Conservation (phyloP, 2,329 filamentous ascomycete genomes). For the Zopfia rhizophila region DNA sequence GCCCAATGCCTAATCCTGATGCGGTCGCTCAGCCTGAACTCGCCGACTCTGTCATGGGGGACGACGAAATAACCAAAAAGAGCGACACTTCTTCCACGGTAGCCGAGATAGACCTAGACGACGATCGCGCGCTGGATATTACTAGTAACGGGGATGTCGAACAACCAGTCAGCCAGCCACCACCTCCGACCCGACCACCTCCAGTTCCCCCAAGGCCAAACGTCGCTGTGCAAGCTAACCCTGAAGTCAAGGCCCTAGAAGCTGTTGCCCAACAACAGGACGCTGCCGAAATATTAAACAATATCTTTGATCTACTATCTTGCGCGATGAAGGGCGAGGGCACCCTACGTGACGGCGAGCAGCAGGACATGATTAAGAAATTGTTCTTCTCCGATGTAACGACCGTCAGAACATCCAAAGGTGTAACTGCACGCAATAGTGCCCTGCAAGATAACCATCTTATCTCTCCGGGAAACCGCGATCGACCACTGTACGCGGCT, state of each 20-base stretch:
- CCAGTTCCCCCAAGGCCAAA: constrained; percentile 67
- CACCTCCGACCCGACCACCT: constrained; percentile 61
- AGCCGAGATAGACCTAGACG: constrained; percentile 17
- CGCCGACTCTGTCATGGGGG: constrained; percentile 39
- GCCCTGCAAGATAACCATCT: constrained; percentile 72
- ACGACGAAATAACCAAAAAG: constrained; percentile 21
- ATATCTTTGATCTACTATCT: constrained; percentile 89
- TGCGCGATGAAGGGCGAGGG: constrained; percentile 82
- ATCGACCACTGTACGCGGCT: constrained; percentile 80
- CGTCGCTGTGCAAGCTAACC: constrained; percentile 31
- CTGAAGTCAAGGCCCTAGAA: constrained; percentile 61
- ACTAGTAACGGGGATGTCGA: constrained; percentile 8
- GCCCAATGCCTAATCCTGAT: constrained; percentile 55
- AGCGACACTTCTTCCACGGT: constrained; percentile 34
- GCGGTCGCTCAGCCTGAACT: constrained; percentile 27
- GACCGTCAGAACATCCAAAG: constrained; percentile 56
- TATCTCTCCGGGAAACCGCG: constrained; percentile 66
- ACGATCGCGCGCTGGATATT: constrained; percentile 21
- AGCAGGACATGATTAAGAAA: constrained; percentile 79
- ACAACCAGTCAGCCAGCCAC: constrained; percentile 31
- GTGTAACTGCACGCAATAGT: constrained; percentile 58
- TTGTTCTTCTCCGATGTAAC: constrained; percentile 57
- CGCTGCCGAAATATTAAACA: constrained; percentile 94
- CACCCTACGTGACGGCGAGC: constrained; percentile 75
- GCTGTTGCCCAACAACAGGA: constrained; percentile 82